These are phyloP conservation scores for Fagopyrum esculentum DNA, from an alignment of 148 eudicot genomes.

Conservation along the genomic window DNA sequence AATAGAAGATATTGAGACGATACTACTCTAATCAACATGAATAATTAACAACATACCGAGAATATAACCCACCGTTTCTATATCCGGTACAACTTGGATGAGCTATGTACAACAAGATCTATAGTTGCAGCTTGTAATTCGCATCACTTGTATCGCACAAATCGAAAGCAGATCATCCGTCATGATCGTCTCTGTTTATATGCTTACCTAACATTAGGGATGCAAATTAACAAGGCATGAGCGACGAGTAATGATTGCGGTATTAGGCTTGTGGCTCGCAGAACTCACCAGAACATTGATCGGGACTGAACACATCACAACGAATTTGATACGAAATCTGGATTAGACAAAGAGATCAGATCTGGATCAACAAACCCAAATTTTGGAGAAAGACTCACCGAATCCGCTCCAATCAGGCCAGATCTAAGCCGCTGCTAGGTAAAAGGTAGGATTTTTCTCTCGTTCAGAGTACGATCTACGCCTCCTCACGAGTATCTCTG, in stretches of 20 bases:
- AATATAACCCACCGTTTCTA: constrained; percentile 3
- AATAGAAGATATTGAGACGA: background rate
- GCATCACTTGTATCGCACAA: background rate
- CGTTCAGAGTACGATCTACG: background rate
- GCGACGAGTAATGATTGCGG: background rate
- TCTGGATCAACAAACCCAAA: background rate
- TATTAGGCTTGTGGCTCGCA: background rate
- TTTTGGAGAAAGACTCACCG: background rate
- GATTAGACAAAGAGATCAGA: background rate
- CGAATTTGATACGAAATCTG: background rate
- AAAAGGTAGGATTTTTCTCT: background rate
- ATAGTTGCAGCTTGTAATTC: background rate
- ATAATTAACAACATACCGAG: background rate
- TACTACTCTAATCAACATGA: background rate
- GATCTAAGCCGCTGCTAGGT: background rate
- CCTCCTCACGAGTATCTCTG: too few species aligned
- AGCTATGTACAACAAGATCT: background rate
- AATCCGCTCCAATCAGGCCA: background rate
- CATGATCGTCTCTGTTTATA: background rate
- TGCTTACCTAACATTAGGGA: background rate
- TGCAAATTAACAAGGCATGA: background rate
- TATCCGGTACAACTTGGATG: background rate
- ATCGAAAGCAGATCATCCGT: background rate
- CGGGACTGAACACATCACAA: background rate
- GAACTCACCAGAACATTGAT: background rate